These are phyloP conservation scores for Phytomonas sp. DNA, from an alignment of 208 protist genomes.

Conservation along the genomic window DNA sequence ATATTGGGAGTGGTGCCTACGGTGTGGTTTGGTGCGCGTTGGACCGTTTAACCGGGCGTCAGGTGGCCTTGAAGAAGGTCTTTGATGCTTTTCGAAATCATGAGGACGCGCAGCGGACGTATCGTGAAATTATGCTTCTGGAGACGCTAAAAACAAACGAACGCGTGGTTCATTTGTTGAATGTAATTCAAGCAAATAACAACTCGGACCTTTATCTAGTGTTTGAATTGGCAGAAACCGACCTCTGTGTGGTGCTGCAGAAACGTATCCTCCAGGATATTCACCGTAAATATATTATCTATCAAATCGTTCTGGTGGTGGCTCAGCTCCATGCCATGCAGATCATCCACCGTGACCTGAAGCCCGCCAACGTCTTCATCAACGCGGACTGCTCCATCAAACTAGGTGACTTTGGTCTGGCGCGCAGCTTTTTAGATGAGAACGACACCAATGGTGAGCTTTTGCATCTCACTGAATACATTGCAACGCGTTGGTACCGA, in stretches of 20 bases:
- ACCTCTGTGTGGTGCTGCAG: conserved; percentile 90
- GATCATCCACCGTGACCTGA: conserved; percentile 92
- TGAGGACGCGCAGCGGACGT: conserved; percentile 91
- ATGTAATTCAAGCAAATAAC: conserved; percentile 95
- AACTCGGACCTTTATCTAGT: conserved; percentile 96
- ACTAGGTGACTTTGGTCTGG: conserved; percentile 97
- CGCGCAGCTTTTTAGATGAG: conserved; percentile 67
- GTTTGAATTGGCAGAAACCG: conserved; percentile 95
- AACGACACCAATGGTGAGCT: conserved; percentile 33
- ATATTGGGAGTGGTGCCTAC: conserved; percentile 94
- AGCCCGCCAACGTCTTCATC: conserved; percentile 90
- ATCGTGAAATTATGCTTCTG: conserved; percentile 96
- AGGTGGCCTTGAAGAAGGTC: conserved; percentile 95
- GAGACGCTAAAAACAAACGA: conserved; percentile 62
- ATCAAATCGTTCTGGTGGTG: conserved; percentile 93
- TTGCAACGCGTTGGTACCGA: conserved; percentile 96
- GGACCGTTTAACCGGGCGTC: conserved; percentile 73
- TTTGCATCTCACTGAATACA: conserved; percentile 91
- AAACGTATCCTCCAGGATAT: conserved; percentile 93
- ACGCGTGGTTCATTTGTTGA: conserved; percentile 90
- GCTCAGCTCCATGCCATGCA: conserved; percentile 89
- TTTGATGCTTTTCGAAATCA: conserved; percentile 95
- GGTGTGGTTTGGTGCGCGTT: conserved; percentile 93
- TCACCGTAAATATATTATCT: conserved; percentile 93
- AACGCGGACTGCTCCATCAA: conserved; percentile 92